Evolutionary conservation across 2,329 filamentous ascomycete genomes (phyloP).

Genomic region (Pseudocercospora cruenta): DNA sequence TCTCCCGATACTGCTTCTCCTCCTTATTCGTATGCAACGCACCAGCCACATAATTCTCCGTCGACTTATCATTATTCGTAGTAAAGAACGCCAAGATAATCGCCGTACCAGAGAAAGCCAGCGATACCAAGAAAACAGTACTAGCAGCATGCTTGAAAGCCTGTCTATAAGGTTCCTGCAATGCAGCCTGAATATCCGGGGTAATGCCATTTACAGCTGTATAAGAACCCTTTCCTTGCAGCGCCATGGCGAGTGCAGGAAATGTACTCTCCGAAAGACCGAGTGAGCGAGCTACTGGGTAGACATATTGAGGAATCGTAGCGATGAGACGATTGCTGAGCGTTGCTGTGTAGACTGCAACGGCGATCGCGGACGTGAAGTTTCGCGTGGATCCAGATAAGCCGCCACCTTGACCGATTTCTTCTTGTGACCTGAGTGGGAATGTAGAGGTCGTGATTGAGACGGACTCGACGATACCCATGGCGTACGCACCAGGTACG

Average conservation of each 20-base stretch:
- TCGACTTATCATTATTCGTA: conserved; percentile 31
- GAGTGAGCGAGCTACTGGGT: conserved; percentile 23
- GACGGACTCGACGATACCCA: conserved; percentile 32
- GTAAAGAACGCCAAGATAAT: conserved; percentile 33
- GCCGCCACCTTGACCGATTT: conserved; percentile 33
- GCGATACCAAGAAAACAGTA: conserved; percentile 31
- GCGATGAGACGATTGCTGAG: conserved; percentile 29
- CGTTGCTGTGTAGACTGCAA: conserved; percentile 31
- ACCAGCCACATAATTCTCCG: conserved; percentile 32
- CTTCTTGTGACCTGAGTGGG: conserved; percentile 33
- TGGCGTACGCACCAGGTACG: conserved; percentile 29
- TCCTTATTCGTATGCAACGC: conserved; percentile 26
- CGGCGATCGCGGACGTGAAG: conserved; percentile 30
- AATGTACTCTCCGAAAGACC: conserved; percentile 28
- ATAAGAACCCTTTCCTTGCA: conserved; percentile 25
- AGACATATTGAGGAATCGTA: conserved; percentile 26
- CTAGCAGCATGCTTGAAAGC: conserved; percentile 27
- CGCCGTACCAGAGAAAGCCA: conserved; percentile 31
- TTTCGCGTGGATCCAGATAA: conserved; percentile 30
- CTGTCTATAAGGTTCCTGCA: conserved; percentile 29
- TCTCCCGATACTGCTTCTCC: conserved; percentile 23
- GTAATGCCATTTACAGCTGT: conserved; percentile 27
- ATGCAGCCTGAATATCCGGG: conserved; percentile 25
- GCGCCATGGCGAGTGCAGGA: conserved; percentile 18
- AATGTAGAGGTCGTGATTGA: conserved; percentile 34